Conservation (phyloP, 2,329 filamentous ascomycete genomes). For the Phialophora expanda region DNA sequence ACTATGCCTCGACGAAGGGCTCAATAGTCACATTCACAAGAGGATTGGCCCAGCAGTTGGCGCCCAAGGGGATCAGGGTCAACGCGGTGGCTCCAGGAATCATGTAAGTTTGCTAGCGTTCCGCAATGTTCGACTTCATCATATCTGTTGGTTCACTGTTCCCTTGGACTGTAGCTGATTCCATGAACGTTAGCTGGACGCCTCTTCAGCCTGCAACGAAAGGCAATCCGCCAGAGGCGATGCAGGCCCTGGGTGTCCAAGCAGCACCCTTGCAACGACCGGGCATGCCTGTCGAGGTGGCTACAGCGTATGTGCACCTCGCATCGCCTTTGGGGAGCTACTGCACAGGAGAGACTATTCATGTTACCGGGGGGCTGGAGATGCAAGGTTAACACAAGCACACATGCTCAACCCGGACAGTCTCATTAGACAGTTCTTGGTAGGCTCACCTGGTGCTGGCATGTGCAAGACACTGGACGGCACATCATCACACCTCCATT, state of each 20-base stretch:
- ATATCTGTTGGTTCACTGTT: neutral
- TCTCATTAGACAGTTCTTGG: neutral
- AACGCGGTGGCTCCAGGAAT: constrained; percentile 49
- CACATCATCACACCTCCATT: too few species aligned
- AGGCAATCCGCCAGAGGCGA: constrained; percentile 40
- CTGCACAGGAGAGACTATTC: constrained; percentile 35
- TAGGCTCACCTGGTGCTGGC: too few species aligned
- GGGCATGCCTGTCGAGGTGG: constrained; percentile 48
- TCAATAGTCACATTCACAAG: constrained; percentile 63
- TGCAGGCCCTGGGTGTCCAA: constrained; percentile 44
- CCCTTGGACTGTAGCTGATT: neutral
- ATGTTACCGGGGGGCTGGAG: constrained; percentile 34
- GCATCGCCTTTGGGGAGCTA: constrained; percentile 41
- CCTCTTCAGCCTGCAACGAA: constrained; percentile 41
- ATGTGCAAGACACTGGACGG: too few species aligned
- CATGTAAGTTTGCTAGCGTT: constrained; percentile 40
- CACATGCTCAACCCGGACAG: neutral
- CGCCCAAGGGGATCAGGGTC: constrained; percentile 63
- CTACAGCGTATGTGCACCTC: constrained; percentile 49
- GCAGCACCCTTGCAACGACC: constrained; percentile 44
- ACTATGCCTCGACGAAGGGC: constrained; percentile 64
- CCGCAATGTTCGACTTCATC: too few species aligned
- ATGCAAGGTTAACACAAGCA: constrained; percentile 28
- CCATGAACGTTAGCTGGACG: constrained; percentile 41
- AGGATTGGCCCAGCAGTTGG: constrained; percentile 58